Base-by-base conservation (phyloP, 2,329 filamentous ascomycete genomes). In the Sporothrix protearum region DNA sequence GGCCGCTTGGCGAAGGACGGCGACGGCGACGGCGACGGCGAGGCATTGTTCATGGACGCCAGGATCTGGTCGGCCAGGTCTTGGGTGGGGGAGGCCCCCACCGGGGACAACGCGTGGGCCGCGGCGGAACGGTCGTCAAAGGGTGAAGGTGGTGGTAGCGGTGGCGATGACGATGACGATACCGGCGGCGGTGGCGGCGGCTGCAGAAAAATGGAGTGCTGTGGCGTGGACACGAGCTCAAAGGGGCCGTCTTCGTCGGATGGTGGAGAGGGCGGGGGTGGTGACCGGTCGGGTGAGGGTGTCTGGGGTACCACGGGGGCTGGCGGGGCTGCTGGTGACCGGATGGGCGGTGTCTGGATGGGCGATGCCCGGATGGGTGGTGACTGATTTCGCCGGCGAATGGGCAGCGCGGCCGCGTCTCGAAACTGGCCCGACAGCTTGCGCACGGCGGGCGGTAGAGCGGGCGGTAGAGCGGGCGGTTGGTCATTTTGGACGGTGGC, bases 21-120 rank as follows among this genome's bases (percentile, higher is more conserved):
- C 1, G 88, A 88, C n/a, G n/a, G n/a, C n/a, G n/a, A n/a, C n/a
- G 88, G 88, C 0, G 88, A 89, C 0, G 87, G 87, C 1, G 88
- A 88, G 0, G 83, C 82, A 61, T 83, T 83, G 30, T 84, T 80
- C 78, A 89, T 85, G 0, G 85, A 86, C 14, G 84, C 83, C 4
- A 89, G 78, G 55, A 89, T 89, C 53, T 85, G 81, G 71, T 89
- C 85, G 0, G 87, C 87, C 73, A 85, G 77, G n/a, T 81, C 80
- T 71, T 87, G 84, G 0, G 83, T 84, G 0, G 84, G 83, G 1
- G 84, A 83, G 10, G 36, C n/a, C 6, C 16, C 59, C 2, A 25
- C 12, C 10, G 39, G 36, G 9, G 9, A 39, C 4, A 12, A 47
- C 3, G 42, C 47, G 77, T 59, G 22, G 51, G 39, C 47, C 8